These are phyloP conservation scores for Lactarius deliciosus DNA, from an alignment of 768 basidiomycete species.

Conservation along the genomic window DNA sequence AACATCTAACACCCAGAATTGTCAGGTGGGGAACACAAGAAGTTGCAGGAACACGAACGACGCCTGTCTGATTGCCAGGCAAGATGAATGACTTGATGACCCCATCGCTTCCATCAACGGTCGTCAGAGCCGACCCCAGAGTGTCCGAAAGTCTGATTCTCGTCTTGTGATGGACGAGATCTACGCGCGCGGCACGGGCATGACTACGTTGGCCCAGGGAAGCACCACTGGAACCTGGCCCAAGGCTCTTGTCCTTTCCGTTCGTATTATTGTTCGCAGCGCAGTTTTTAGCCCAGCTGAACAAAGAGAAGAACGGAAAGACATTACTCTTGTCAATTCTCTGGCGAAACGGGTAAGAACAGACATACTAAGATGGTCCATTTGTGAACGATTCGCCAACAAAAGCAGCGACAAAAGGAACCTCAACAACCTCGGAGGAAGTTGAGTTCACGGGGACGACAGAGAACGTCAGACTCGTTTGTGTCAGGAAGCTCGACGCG, in stretches of 20 bases:
- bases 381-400: constrained; percentile 52
- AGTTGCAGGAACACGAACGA: constrained; percentile 40
- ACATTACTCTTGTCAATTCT: background rate
- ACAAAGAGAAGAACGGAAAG: background rate
- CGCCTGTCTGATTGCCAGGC: constrained; percentile 56
- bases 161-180: constrained; percentile 28
- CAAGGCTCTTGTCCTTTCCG: constrained; percentile 45
- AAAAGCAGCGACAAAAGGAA: constrained; percentile 54
- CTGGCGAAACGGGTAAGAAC: background rate
- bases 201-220: constrained; percentile 35
- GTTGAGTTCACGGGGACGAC: constrained; percentile 49
- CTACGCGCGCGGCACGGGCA: constrained; percentile 22
- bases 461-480: constrained; percentile 48
- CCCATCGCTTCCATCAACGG: constrained; percentile 47
- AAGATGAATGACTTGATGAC: constrained; percentile 58
- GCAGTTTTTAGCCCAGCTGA: constrained; percentile 61
- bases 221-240: constrained; percentile 18
- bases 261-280: constrained; percentile 51
- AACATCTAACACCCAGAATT: constrained; percentile 46
- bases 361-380: constrained; percentile 48
- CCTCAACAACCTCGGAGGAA: constrained; percentile 46
- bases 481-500: constrained; percentile 49
- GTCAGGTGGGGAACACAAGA: background rate
- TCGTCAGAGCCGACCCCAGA: constrained; percentile 48
- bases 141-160: constrained; percentile 48